Evolutionary conservation across 139 green algal genomes (phyloP).

Genomic region (Penium margaritaceum): DNA sequence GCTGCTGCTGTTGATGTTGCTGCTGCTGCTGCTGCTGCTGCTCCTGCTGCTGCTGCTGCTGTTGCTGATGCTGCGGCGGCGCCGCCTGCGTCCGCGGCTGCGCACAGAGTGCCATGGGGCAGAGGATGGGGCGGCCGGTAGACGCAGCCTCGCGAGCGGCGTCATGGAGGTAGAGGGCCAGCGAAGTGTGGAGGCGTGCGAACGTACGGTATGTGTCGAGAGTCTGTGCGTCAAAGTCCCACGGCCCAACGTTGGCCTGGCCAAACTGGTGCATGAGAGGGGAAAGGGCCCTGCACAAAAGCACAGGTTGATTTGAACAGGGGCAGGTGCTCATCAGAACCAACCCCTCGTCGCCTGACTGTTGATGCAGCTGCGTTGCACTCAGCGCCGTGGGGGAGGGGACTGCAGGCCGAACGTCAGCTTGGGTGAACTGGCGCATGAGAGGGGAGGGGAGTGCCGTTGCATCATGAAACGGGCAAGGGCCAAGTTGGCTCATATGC

Average conservation of each 20-base stretch:
- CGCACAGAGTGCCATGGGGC: constrained; percentile 15
- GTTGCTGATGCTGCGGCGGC: no score
- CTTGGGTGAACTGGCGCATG: background rate
- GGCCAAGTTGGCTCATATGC: no score
- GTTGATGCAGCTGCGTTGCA: background rate
- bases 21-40: no score
- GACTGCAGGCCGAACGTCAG: background rate
- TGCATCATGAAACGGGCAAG: no score
- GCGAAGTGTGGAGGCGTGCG: constrained; percentile 6
- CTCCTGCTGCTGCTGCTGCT: no score
- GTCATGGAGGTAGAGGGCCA: background rate
- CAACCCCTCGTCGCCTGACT: no score
- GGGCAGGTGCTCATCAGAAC: no score
- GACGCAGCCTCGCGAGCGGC: background rate
- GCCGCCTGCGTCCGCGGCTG: no score
- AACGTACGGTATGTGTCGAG: constrained; percentile 10
- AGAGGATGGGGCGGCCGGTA: constrained; percentile 4
- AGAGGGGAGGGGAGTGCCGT: no score
- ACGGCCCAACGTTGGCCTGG: constrained; percentile 18
- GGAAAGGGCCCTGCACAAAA: background rate
- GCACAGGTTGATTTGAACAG: background rate
- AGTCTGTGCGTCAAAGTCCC: constrained; percentile 1
- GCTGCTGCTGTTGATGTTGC: no score
- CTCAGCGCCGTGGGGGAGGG: background rate
- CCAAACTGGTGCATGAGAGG: constrained; percentile 25